phyloP scores from a whole-genome alignment of 257 asterid genomes.

The Parsonsia alboflavescens region DNA sequence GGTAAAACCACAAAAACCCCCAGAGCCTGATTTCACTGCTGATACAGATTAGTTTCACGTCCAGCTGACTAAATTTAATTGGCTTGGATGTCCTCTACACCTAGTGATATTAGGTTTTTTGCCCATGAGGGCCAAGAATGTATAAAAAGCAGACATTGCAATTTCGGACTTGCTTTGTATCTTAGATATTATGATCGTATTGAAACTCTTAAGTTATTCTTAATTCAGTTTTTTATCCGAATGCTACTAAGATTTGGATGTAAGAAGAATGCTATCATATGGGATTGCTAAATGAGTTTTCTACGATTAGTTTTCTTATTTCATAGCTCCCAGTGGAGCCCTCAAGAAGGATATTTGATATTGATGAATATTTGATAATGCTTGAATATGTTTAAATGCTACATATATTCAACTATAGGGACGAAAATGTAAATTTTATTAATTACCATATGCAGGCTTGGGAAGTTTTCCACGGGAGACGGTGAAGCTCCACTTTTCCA shows the following conservation, averaged over 20 bases:
- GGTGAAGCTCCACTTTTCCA: no score
- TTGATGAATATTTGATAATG: no score
- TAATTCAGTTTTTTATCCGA: not conserved
- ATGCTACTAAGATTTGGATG: not conserved
- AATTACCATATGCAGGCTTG: no score
- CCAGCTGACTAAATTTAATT: slow-evolving; percentile 13
- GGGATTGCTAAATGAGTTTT: no score
- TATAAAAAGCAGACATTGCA: slow-evolving; percentile 21
- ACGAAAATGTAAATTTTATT: no score
- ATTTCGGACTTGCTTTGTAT: slow-evolving; percentile 9
- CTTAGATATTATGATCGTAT: not conserved
- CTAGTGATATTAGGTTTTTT: slow-evolving; percentile 13
- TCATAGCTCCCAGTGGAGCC: no score
- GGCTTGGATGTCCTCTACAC: slow-evolving; percentile 4
- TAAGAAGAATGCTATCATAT: not conserved
- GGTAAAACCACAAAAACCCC: slow-evolving; percentile 81
- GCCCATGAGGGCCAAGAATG: slow-evolving; percentile 24
- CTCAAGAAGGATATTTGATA: no score
- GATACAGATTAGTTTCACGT: slow-evolving; percentile 56
- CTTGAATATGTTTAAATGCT: no score
- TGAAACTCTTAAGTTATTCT: not conserved
- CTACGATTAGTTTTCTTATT: no score
- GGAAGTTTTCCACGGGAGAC: no score
- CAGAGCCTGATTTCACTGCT: slow-evolving; percentile 89
- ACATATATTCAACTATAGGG: no score